Percentiles rank a stretch among this genome's conserved stretches.
Evolutionary conservation across 257 asterid genomes (phyloP).

Genomic region (Nicotiana benthamiana): DNA sequence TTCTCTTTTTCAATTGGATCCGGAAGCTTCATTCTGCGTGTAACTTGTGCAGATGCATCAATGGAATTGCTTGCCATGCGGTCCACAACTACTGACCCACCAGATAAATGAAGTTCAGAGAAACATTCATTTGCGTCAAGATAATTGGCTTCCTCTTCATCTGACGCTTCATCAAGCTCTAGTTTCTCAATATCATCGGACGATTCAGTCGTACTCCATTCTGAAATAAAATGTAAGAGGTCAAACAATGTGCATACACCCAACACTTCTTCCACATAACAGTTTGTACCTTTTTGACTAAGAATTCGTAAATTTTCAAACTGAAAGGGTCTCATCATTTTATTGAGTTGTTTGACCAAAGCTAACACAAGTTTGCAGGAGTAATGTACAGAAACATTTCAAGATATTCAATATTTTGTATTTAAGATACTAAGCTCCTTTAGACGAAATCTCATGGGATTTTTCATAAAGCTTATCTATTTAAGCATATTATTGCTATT

Average conservation of each 20-base stretch:
- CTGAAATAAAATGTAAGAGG: slow-evolving; percentile 31
- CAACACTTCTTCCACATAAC: neutral
- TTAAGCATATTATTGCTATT: neutral
- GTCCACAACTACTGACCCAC: slow-evolving; percentile 29
- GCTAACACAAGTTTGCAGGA: neutral
- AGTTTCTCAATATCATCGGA: slow-evolving; percentile 90
- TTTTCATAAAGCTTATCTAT: neutral
- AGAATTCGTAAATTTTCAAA: neutral
- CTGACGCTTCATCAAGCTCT: slow-evolving; percentile 81
- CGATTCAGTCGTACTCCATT: slow-evolving; percentile 96
- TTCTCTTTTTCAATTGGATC: slow-evolving; percentile 93
- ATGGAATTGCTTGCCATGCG: slow-evolving; percentile 28
- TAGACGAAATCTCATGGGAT: neutral
- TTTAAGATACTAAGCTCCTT: neutral
- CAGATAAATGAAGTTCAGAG: slow-evolving; percentile 30
- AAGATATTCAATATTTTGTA: neutral
- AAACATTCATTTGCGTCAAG: slow-evolving; percentile 66
- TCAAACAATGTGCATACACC: neutral
- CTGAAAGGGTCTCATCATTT: neutral
- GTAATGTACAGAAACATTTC: neutral
- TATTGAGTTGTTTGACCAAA: neutral
- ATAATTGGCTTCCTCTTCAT: slow-evolving; percentile 69
- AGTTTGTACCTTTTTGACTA: neutral
- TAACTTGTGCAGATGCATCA: slow-evolving; percentile 22
- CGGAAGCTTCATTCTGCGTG: slow-evolving; percentile 75